phyloP scores from a whole-genome alignment of 1,139 yeast genomes.

The Blastobotrys illinoisensis region DNA sequence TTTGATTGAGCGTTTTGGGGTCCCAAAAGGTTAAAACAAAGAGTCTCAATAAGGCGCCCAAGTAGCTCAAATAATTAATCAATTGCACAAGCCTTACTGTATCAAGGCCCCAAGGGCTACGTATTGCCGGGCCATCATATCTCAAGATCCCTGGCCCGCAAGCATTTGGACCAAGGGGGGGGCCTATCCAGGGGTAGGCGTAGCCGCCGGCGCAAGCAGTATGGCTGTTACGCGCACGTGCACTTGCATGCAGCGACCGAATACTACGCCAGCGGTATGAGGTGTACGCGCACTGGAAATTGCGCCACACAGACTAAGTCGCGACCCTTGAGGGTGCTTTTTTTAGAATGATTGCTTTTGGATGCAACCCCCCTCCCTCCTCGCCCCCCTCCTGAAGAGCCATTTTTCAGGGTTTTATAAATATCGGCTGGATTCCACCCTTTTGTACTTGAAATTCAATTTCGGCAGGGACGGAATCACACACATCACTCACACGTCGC shows the following conservation, averaged over 20 bases:
- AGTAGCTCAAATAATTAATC: background rate
- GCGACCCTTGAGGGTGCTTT: background rate
- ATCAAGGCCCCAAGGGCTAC: too few species aligned
- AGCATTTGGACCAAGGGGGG: background rate
- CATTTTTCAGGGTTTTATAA: background rate
- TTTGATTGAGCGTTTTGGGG: background rate
- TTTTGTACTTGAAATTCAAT: background rate
- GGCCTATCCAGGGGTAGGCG: constrained; percentile 3
- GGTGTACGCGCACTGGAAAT: background rate
- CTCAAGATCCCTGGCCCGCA: background rate
- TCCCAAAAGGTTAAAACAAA: background rate
- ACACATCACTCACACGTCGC: constrained; percentile 3
- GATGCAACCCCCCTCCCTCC: background rate
- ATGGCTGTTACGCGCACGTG: constrained; percentile 1
- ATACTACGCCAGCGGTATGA: background rate
- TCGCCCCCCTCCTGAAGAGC: constrained; percentile 1
- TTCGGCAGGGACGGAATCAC: background rate
- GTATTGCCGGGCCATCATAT: background rate
- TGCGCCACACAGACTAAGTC: background rate
- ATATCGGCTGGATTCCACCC: background rate
- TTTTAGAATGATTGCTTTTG: constrained; percentile 1
- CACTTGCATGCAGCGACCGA: background rate
- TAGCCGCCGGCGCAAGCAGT: background rate
- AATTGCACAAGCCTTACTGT: background rate
- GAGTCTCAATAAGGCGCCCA: background rate